These are phyloP conservation scores for Aspergillus jensenii DNA, from an alignment of 2,329 filamentous ascomycete species.

Conservation along the genomic window DNA sequence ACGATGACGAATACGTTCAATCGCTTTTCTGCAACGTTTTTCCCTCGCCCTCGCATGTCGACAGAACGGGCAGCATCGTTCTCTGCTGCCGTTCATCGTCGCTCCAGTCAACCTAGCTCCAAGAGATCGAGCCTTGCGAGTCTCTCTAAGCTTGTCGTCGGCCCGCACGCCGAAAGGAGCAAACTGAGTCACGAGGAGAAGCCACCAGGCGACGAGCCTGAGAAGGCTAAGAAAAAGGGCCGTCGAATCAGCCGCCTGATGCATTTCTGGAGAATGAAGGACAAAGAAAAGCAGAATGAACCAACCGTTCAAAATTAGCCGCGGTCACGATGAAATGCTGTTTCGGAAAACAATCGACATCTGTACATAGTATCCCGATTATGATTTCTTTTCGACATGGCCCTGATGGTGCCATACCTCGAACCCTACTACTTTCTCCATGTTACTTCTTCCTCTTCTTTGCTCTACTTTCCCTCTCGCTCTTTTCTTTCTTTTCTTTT, in stretches of 20 bases:
- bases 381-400: conserved; percentile 23
- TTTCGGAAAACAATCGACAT: conserved; percentile 13
- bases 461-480: neutral
- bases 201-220: conserved; percentile 39
- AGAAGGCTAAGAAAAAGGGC: conserved; percentile 44
- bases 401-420: conserved; percentile 18
- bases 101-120: conserved; percentile 41
- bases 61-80: conserved; percentile 48
- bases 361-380: conserved; percentile 18
- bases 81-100: conserved; percentile 39
- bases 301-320: conserved; percentile 22
- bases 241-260: conserved; percentile 49
- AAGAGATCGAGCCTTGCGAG: conserved; percentile 52
- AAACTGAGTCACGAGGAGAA: conserved; percentile 48
- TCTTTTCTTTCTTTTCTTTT: neutral
- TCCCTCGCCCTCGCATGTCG: conserved; percentile 40
- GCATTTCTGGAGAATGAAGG: conserved; percentile 51
- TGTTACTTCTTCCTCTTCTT: conserved; percentile 6
- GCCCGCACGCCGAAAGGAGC: conserved; percentile 44
- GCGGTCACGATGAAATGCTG: conserved; percentile 22
- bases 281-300: conserved; percentile 38
- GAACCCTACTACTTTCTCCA: conserved; percentile 4
- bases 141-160: conserved; percentile 48
- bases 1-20: conserved; percentile 45
- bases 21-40: conserved; percentile 45